These are phyloP conservation scores for Nicotiana noctiflora DNA, from an alignment of 257 asterid species.

Conservation along the genomic window DNA sequence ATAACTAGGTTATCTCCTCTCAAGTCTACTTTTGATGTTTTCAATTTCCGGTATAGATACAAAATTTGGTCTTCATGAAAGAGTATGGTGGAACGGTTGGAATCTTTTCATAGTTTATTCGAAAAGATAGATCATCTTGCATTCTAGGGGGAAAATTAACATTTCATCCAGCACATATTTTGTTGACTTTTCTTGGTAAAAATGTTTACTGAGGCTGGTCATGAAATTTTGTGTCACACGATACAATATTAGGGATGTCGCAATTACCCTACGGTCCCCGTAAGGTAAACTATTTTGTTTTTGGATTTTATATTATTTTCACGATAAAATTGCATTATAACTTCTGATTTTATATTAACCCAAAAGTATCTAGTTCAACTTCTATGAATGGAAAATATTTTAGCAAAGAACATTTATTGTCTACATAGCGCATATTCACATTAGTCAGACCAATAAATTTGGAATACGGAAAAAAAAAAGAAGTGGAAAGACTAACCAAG, in stretches of 20 bases:
- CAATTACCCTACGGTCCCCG: too few species aligned
- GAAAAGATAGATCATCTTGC: neutral
- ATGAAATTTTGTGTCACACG: too few species aligned
- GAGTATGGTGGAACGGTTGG: too few species aligned
- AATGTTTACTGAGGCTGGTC: too few species aligned
- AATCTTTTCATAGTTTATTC: neutral
- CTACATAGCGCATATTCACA: neutral
- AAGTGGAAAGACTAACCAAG: constrained; percentile 27
- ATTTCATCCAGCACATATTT: neutral
- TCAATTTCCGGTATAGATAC: too few species aligned
- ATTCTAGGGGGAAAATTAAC: neutral
- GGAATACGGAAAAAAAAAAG: neutral
- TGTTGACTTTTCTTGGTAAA: neutral
- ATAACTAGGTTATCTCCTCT: neutral
- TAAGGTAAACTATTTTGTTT: too few species aligned
- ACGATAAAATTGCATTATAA: too few species aligned
- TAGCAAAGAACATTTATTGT: neutral
- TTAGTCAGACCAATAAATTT: neutral
- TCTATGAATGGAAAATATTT: neutral
- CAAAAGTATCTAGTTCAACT: neutral
- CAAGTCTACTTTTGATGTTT: neutral
- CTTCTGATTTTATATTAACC: too few species aligned
- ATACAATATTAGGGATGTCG: too few species aligned
- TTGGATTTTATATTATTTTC: too few species aligned
- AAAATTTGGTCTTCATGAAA: too few species aligned